Conservation (phyloP, 352 stramenopile genomes). For the Phytophthora crassamura region DNA sequence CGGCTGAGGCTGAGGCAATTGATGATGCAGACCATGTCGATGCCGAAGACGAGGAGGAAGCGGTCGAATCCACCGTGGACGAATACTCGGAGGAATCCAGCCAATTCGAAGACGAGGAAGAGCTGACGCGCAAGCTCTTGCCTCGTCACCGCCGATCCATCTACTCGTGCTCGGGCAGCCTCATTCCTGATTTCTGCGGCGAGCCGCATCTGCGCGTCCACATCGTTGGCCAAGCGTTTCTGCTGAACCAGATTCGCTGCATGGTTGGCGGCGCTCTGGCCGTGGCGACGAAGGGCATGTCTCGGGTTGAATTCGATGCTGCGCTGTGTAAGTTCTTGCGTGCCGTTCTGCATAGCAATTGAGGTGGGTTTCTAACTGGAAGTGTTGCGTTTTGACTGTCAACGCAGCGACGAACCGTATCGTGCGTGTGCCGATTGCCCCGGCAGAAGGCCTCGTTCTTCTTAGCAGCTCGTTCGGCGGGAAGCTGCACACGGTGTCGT, state of each 20-base stretch:
- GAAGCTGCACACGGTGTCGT: constrained; percentile 79
- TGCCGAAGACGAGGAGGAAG: constrained; percentile 22
- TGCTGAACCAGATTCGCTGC: constrained; percentile 92
- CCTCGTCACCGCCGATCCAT: constrained; percentile 76
- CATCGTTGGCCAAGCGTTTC: constrained; percentile 84
- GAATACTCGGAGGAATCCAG: constrained; percentile 30
- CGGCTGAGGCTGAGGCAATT: constrained; percentile 9
- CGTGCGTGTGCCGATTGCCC: constrained; percentile 88
- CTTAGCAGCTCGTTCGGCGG: constrained; percentile 83
- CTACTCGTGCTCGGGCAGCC: constrained; percentile 75
- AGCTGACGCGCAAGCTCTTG: constrained; percentile 59
- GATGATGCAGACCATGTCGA: constrained; percentile 20
- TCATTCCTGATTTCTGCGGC: constrained; percentile 66
- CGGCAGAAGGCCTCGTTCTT: constrained; percentile 88
- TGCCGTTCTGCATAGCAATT: neutral
- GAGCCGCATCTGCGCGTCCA: constrained; percentile 77
- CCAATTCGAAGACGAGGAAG: constrained; percentile 53
- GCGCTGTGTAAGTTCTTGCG: constrained; percentile 58
- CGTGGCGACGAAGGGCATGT: constrained; percentile 81
- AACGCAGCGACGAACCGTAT: constrained; percentile 71
- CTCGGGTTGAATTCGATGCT: constrained; percentile 67
- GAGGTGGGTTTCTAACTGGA: constrained; percentile 17
- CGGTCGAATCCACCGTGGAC: constrained; percentile 19
- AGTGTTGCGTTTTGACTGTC: constrained; percentile 12
- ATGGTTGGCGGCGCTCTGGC: constrained; percentile 90